Evolutionary conservation across 805 yeast genomes (phyloP).

Genomic region (Starmera quercuum): DNA sequence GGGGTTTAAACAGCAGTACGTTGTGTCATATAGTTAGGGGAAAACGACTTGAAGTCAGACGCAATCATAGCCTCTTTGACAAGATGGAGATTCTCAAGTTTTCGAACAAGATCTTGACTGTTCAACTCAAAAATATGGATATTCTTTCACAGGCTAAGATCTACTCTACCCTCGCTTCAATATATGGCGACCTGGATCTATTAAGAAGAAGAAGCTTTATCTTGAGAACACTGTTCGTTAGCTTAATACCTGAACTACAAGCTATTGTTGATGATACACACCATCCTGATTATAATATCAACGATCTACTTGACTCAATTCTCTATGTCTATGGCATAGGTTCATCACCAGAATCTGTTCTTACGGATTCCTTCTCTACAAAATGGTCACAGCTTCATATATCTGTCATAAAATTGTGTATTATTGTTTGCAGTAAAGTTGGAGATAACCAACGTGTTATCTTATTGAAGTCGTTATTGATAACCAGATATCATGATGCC

Average conservation of each 20-base stretch:
- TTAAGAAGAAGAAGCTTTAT: conserved; percentile 63
- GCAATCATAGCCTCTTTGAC: conserved; percentile 17
- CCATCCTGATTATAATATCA: conserved; percentile 22
- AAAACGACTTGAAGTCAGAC: conserved; percentile 14
- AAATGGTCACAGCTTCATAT: conserved; percentile 55
- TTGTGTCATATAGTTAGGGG: conserved; percentile 39
- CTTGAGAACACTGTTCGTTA: conserved; percentile 53
- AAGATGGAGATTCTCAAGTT: conserved; percentile 39
- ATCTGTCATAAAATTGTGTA: conserved; percentile 42
- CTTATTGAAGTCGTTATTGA: conserved; percentile 42
- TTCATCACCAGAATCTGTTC: conserved; percentile 24
- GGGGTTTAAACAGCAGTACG: conserved; percentile 35
- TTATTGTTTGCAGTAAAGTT: conserved; percentile 45
- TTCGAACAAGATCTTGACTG: conserved; percentile 38
- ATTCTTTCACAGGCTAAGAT: conserved; percentile 50
- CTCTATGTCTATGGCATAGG: conserved; percentile 48
- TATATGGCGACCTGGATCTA: conserved; percentile 56
- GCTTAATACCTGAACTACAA: conserved; percentile 34
- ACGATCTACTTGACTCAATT: conserved; percentile 39
- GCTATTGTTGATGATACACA: conserved; percentile 1
- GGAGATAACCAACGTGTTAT: conserved; percentile 36
- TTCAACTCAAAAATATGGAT: conserved; percentile 37
- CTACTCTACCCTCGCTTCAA: conserved; percentile 55
- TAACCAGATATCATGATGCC: conserved; percentile 48
- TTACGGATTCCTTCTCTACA: conserved; percentile 19